Percentiles rank a stretch among this genome's conserved stretches.
phyloP scores from a whole-genome alignment of 177 flowering plant species.

The Vitis hybrid region DNA sequence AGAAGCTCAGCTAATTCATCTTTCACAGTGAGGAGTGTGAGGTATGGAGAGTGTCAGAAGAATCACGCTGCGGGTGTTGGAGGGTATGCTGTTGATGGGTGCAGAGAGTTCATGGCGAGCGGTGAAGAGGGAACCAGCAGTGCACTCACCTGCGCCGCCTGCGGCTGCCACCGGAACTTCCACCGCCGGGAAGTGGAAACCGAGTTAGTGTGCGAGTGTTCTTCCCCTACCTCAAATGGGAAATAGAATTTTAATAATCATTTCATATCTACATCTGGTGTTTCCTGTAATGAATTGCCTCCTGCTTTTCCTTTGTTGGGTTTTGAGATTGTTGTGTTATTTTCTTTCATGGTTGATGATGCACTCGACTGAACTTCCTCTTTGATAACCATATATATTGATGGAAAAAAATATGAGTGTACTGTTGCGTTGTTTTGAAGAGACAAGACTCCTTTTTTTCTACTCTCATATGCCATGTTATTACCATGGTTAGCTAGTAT shows the following conservation, averaged over 20 bases:
- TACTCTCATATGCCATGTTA: background rate
- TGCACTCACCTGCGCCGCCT: constrained; percentile 73
- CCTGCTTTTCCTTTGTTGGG: background rate
- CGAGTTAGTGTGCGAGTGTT: constrained; percentile 48
- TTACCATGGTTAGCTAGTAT: background rate
- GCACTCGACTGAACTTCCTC: background rate
- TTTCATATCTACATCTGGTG: background rate
- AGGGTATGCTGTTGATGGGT: constrained; percentile 79
- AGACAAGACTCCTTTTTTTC: background rate
- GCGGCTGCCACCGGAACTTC: constrained; percentile 83
- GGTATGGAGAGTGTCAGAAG: constrained; percentile 78
- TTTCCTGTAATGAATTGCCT: constrained; percentile 3
- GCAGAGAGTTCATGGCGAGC: constrained; percentile 84
- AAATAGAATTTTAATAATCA: constrained; percentile 1
- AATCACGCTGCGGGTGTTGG: constrained; percentile 81
- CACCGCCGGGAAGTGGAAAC: constrained; percentile 58
- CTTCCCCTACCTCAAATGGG: constrained; percentile 41
- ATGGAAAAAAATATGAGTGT: background rate
- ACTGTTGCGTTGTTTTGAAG: background rate
- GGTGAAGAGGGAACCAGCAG: constrained; percentile 54
- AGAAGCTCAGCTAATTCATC: constrained; percentile 32
- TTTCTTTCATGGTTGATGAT: background rate
- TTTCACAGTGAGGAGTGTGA: constrained; percentile 36
- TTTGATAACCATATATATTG: background rate
- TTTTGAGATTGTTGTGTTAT: constrained; percentile 7